Base-by-base conservation (phyloP, 106 monocot genomes). In the Acorus calamus region DNA sequence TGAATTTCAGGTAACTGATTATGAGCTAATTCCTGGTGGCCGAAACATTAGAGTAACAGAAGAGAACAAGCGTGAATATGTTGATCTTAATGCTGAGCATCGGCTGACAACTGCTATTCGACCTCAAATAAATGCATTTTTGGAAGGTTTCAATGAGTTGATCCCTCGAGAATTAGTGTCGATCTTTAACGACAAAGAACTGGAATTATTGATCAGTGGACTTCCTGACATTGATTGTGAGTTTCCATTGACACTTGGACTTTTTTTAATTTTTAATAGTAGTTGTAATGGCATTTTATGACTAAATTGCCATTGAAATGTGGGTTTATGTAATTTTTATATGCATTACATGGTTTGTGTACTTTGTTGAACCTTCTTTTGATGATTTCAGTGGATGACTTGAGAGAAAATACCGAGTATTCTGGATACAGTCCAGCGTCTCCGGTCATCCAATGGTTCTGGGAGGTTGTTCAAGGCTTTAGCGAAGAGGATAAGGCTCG, bases 401-500 rank as follows among this genome's bases (percentile, higher is more conserved):
- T 98, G 66, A 85, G 85, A 59, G 84, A 70, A 71, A 98, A 92
- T 74, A 92, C 98, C 0, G 98, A 98, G 52, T 98, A 98, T 72
- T 88, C 98, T 66, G 88, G 92, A 8, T 98, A 98, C 57, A 98
- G 75, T 63, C 88, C 78, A 77, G 91, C 85, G 6, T 88, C 98
- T 47, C 83, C 88, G 64, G 88, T 98, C 5, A 88, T 98, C 54
- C 98, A 98, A 69, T 98, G 98, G 98, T 98, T 98, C 85, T 98
- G 98, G 98, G 92, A 92, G 63, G 83, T 98, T 41, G 83, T 98
- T 78, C 85, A 88, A 43, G 85, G 83, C 12, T 88, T 98, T 64
- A 98, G 88, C 83, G 92, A 98, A 60, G 98, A 98, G 74, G 98
- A 98, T 69, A 98, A 92, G 77, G 98, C 98, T 59, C 85, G 92